Evolutionary conservation across 331 rosid genomes (phyloP).

Genomic region (Stylosanthes scabra): DNA sequence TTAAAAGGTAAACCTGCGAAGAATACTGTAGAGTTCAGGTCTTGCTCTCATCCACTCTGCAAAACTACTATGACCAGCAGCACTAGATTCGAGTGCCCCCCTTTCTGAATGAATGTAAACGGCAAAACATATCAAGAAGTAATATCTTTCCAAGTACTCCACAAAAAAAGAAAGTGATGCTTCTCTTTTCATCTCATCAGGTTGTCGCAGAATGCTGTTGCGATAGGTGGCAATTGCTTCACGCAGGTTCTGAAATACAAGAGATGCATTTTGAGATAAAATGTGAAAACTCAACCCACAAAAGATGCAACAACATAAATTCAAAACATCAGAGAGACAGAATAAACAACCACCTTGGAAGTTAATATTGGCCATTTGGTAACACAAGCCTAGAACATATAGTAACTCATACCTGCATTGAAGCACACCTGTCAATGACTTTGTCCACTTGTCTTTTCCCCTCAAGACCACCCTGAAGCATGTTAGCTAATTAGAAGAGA

Average conservation of each 20-base stretch:
- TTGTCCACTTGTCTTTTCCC: conserved; percentile 94
- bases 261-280: conserved; percentile 12
- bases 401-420: conserved; percentile 76
- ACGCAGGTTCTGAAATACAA: conserved; percentile 68
- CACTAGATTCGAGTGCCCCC: conserved; percentile 57
- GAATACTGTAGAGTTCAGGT: conserved; percentile 84
- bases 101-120: conserved; percentile 81
- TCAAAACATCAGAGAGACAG: conserved; percentile 4
- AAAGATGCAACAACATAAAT: conserved; percentile 31
- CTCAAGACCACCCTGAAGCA: conserved; percentile 83
- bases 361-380: conserved; percentile 9
- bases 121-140: conserved; percentile 91
- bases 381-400: conserved; percentile 13
- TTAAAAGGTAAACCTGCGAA: conserved; percentile 68
- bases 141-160: conserved; percentile 94
- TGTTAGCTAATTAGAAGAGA: conserved; percentile 30
- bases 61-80: conserved; percentile 52
- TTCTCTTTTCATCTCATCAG: conserved; percentile 92
- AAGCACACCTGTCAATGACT: conserved; percentile 86
- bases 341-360: conserved; percentile 28
- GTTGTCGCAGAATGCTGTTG: conserved; percentile 76
- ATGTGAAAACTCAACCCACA: conserved; percentile 28
- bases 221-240: conserved; percentile 90
- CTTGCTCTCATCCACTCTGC: conserved; percentile 94
- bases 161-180: conserved; percentile 81